phyloP scores from a whole-genome alignment of 805 yeast genomes.

The Cyberlindnera amylophila region DNA sequence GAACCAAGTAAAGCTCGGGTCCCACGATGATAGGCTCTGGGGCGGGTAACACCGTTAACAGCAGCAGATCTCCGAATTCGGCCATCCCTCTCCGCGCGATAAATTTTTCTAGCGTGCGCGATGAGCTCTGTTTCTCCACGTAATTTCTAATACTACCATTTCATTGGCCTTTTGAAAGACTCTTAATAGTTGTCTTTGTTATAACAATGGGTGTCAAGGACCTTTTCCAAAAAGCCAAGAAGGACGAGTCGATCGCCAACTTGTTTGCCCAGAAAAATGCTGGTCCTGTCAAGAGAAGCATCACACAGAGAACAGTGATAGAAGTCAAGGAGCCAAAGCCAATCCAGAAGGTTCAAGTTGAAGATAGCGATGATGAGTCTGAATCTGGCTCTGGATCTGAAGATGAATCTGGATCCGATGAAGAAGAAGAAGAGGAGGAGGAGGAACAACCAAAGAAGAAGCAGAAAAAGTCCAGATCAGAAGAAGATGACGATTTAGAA shows the following conservation, averaged over 20 bases:
- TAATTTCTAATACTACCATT: neutral
- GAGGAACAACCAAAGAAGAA: conserved; percentile 26
- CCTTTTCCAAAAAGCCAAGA: conserved; percentile 31
- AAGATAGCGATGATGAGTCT: conserved; percentile 19
- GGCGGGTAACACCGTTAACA: conserved; percentile 10
- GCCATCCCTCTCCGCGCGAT: conserved; percentile 2
- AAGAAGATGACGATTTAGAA: conserved; percentile 45
- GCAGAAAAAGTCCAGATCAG: conserved; percentile 19
- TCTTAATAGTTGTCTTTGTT: no score
- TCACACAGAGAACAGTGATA: conserved; percentile 33
- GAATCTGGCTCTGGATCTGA: conserved; percentile 17
- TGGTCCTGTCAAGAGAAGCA: conserved; percentile 45
- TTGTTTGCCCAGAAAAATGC: conserved; percentile 37
- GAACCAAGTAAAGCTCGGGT: neutral
- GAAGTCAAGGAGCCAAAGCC: conserved; percentile 15
- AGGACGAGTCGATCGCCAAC: conserved; percentile 31
- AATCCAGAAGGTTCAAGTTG: conserved; percentile 22
- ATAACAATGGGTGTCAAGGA: conserved; percentile 29
- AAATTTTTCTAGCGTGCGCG: conserved; percentile 17
- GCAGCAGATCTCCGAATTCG: conserved; percentile 3
- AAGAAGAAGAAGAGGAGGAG: conserved; percentile 18
- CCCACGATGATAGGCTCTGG: neutral
- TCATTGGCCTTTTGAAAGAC: no score
- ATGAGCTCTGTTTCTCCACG: conserved; percentile 12
- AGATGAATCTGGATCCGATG: conserved; percentile 17